Evolutionary conservation across 2,329 filamentous ascomycete species (phyloP), one percentile per base, ranked within the genome.

Genomic region (Penicillium sp.): DNA sequence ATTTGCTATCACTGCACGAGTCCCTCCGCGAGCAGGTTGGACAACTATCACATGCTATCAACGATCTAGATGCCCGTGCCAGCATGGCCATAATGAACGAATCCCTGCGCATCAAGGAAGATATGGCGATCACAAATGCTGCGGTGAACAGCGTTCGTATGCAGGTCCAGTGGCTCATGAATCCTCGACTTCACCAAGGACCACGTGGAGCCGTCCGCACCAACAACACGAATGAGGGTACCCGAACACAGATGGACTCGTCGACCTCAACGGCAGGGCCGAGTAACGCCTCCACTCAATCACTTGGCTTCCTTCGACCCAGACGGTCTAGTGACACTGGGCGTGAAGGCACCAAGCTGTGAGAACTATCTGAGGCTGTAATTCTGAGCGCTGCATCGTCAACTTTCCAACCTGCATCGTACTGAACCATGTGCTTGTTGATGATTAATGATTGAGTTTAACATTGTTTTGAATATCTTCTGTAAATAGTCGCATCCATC

Each of bases 61-160:
- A 79, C 3, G 83, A 86, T 52, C 75, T 86, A 40, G 84, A 87
- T 57, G 83, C 81, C 44, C 79, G 83, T 34, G 80, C 82, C 36
- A 84, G 77, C 67, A 84, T 87, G 82, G 80, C 83, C 54, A 79
- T 84, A 39, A 79, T 86, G 72, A 87, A 85, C 61, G 84, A 87
- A 66, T 83, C 79, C 44, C 75, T 86, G 31, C 81, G 83, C 3
- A 77, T 81, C 46, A 83, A 84, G 55, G 84, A 86, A 60, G 83
- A 87, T 55, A 80, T 86, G 72, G 77, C 83, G 10, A 83, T 85
- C 62, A 80, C 82, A 7, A 84, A 82, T 55, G 83, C 83, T 3
- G 83, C 82, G 38, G 77, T 87, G 42, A 82, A 79, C 59, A 80
- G 77, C 14, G 77, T 86, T 57, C 78, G 81, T 50, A 79, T 85